Percentiles rank a stretch among this genome's conserved stretches.
Conservation (phyloP, 164 flowering plant genomes). For the Euptelea pleiosperma region DNA sequence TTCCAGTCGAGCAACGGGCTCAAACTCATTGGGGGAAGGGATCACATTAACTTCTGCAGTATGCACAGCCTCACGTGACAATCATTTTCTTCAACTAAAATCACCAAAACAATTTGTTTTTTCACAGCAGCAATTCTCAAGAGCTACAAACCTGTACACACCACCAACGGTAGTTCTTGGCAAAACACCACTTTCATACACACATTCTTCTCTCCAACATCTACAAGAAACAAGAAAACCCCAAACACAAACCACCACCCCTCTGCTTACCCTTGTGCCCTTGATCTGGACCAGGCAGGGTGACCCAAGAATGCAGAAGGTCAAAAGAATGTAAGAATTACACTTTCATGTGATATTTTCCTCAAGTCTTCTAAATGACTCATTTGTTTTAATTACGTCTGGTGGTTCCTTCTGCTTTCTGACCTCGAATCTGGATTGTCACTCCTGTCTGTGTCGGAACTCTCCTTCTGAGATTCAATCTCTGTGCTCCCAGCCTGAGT, state of each 20-base stretch:
- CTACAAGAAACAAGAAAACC: slow-evolving; percentile 11
- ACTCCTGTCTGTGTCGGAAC: slow-evolving; percentile 77
- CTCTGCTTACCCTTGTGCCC: background rate
- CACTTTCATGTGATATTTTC: slow-evolving; percentile 8
- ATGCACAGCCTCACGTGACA: background rate
- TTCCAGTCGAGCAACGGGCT: too few relatives aligned
- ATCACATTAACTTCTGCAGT: too few relatives aligned
- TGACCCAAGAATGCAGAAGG: slow-evolving; percentile 27
- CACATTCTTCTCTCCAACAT: slow-evolving; percentile 16
- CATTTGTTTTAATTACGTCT: slow-evolving; percentile 14
- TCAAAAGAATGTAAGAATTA: slow-evolving; percentile 28
- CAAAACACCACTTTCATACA: slow-evolving; percentile 9
- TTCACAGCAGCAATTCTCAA: background rate
- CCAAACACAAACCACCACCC: background rate
- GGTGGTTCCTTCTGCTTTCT: slow-evolving; percentile 40
- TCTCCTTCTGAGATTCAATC: slow-evolving; percentile 63
- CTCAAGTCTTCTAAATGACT: slow-evolving; percentile 5
- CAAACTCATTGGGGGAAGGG: too few relatives aligned
- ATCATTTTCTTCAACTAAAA: background rate
- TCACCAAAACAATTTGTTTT: background rate
- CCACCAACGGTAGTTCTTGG: slow-evolving; percentile 7
- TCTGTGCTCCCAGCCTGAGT: slow-evolving; percentile 58
- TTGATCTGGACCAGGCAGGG: slow-evolving; percentile 2
- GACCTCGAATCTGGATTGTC: slow-evolving; percentile 59
- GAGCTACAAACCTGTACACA: slow-evolving; percentile 18